A percentile compares a stretch with the other conserved stretches of the same genome.
Conservation (phyloP, 257 asterid species). For the Jacaranda mimosifolia region DNA sequence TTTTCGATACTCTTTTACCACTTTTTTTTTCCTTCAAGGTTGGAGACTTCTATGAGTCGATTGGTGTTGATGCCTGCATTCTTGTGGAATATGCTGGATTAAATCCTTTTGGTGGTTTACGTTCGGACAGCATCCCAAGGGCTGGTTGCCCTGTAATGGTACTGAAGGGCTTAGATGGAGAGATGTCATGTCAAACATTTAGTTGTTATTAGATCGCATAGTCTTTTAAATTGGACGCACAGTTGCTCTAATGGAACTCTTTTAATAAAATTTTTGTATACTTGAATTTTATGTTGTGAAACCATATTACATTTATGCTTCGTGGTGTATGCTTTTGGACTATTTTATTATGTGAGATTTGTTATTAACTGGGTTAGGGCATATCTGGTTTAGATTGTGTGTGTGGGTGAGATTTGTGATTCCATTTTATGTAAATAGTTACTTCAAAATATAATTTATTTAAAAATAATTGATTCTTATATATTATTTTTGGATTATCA, state of each 20-base stretch:
- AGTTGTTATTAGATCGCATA: conserved; percentile 3
- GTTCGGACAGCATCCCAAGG: conserved; percentile 89
- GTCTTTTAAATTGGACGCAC: background rate
- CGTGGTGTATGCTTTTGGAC: background rate
- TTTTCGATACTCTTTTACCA: conserved; percentile 29
- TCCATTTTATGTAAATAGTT: background rate
- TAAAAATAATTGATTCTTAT: background rate
- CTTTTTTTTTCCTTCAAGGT: conserved; percentile 60
- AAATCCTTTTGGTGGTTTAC: conserved; percentile 97
- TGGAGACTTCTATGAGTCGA: conserved; percentile 96
- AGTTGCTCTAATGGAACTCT: background rate
- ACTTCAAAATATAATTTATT: background rate
- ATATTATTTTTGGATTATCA: background rate
- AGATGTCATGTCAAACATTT: conserved; percentile 16
- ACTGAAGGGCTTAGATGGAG: conserved; percentile 33
- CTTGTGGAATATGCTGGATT: conserved; percentile 98
- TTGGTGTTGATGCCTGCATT: conserved; percentile 95
- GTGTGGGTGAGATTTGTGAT: background rate
- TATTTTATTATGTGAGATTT: background rate
- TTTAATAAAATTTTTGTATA: background rate
- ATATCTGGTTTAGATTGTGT: background rate
- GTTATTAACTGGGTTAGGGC: background rate
- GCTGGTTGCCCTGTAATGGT: conserved; percentile 99
- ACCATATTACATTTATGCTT: background rate
- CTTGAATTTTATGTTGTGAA: conserved; percentile 10